Base-by-base conservation (phyloP, 2,329 filamentous ascomycete species). In the Sclerotinia spermophila region DNA sequence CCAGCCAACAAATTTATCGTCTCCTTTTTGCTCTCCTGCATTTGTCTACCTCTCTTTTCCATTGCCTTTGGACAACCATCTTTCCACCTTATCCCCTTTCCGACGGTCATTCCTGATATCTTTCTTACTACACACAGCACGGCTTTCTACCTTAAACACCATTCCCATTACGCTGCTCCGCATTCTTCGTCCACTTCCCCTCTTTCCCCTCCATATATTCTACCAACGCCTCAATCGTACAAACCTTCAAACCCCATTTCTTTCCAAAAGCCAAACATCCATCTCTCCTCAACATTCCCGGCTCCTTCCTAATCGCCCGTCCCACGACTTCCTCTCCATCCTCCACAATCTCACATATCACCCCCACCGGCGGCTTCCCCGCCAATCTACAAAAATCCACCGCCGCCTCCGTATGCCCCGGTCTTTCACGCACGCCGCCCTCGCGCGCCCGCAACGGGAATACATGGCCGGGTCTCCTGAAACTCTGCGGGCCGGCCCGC, bases 221-320 rank as follows among this genome's bases (percentile, higher is more conserved):
- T 40, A 95, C 90, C 82, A 99, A 81, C 81, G 95, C 94, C 79
- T 95, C 94, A 82, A 99, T 98, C 42, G 96, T 98, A 82, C 94
- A 97, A 71, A 97, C 93, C 84, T 92, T 96, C 76, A 99, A 84
- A 6, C 94, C 94, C 89, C 92, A 98, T 81, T 86, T 89, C 81
- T 89, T 89, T 40, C 94, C 96, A 85, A 99, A 99, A 66, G 85
- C 87, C 78, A 99, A 84, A 82, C 94, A 97, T 51, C 88, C 92
- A 83, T 97, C 93, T 74, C 93, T 89, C 75, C 94, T 84, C 89
- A 98, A 90, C 96, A 99, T 99, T 38, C 91, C 93, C n/a, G 90
- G 87, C 30, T 87, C 89, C 17, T 81, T 80, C 75, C 89, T 84
- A 77, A 92, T 83, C 1, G 93, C 86, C 77, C 85, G 85, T 0